A percentile compares a stretch with the other conserved stretches of the same genome.
Evolutionary conservation across 805 yeast species (phyloP).

Genomic region (Maudiozyma pseudohumilis): DNA sequence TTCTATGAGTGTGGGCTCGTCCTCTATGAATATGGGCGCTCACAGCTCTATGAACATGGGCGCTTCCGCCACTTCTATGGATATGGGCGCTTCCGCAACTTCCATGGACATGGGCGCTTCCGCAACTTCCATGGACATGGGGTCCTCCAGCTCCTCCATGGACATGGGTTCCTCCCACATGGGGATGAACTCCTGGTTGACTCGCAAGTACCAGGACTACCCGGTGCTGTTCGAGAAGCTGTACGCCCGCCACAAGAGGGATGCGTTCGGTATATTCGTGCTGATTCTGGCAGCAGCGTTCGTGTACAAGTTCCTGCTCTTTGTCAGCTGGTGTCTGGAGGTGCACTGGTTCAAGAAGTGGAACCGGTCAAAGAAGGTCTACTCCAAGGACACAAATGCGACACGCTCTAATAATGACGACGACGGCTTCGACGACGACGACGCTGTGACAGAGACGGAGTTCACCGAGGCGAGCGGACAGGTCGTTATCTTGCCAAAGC

Average conservation of each 20-base stretch:
- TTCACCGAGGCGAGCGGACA: constrained; percentile 29
- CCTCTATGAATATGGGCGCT: constrained; percentile 11
- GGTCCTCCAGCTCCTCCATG: not conserved
- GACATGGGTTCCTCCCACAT: constrained; percentile 15
- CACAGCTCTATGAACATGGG: constrained; percentile 6
- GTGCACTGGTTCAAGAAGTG: constrained; percentile 49
- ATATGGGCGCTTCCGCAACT: not conserved
- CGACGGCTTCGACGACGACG: constrained; percentile 1
- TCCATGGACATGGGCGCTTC: not conserved
- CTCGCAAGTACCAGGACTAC: constrained; percentile 39
- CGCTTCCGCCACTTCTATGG: constrained; percentile 9
- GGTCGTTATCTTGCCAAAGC: constrained; percentile 17
- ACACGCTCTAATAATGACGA: not conserved
- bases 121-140: not conserved
- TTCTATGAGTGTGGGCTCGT: too few species aligned
- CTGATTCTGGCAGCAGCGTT: constrained; percentile 50
- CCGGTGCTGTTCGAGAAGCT: constrained; percentile 56
- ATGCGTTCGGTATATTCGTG: constrained; percentile 66
- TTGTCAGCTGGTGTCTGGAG: constrained; percentile 54
- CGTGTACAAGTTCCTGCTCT: constrained; percentile 48
- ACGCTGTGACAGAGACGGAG: constrained; percentile 7
- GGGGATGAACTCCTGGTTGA: constrained; percentile 52
- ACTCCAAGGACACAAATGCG: not conserved
- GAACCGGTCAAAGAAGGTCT: constrained; percentile 15
- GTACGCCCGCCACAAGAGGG: constrained; percentile 43